These are phyloP conservation scores for Fusarium sp. DNA, from an alignment of 2,329 filamentous ascomycete species.

Conservation along the genomic window DNA sequence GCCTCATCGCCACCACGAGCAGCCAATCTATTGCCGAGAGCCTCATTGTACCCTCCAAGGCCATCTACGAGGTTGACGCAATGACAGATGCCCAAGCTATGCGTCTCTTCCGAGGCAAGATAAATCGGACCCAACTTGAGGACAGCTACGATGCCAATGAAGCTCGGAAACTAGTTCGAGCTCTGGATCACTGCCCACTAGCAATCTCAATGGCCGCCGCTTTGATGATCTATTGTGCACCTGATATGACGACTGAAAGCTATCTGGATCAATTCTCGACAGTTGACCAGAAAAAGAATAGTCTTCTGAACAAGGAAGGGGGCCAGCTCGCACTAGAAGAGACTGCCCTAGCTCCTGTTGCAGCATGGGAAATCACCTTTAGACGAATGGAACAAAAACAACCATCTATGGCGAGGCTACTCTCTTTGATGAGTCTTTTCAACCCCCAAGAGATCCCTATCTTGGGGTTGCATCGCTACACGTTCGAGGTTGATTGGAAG, in stretches of 20 bases:
- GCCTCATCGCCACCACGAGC: constrained; percentile 34
- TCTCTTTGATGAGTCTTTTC: neutral
- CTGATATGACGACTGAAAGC: neutral
- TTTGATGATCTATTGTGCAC: neutral
- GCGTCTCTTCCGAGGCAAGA: neutral
- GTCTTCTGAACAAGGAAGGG: neutral
- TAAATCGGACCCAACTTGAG: neutral
- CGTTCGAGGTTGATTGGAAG: neutral
- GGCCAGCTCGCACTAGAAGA: neutral
- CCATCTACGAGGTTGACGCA: neutral
- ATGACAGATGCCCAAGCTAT: neutral
- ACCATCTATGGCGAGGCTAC: neutral
- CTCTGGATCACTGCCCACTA: neutral
- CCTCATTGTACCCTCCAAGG: neutral
- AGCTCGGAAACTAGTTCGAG: neutral
- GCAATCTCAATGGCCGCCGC: neutral
- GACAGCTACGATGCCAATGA: neutral
- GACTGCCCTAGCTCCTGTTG: neutral
- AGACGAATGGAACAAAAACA: neutral
- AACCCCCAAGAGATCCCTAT: neutral
- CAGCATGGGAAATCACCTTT: neutral
- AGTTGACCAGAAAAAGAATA: neutral
- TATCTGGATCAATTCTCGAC: neutral
- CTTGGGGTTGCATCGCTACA: neutral
- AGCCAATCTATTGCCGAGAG: constrained; percentile 12